phyloP scores from a whole-genome alignment of 805 yeast genomes.

The Hyphopichia homilentoma region DNA sequence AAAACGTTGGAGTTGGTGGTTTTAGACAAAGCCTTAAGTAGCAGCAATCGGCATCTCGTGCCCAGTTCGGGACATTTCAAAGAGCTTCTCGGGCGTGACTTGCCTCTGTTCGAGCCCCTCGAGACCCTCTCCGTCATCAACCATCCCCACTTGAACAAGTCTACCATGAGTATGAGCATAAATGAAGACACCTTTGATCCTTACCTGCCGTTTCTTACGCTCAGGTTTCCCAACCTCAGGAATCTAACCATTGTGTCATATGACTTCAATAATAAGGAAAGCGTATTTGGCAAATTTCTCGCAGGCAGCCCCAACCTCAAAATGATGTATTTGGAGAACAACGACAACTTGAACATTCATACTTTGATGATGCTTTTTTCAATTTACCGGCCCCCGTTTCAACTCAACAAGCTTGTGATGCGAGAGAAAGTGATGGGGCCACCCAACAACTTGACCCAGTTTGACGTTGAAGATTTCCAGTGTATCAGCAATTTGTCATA shows the following conservation, averaged over 20 bases:
- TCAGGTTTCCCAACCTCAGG: conserved; percentile 18
- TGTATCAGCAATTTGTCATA: conserved; percentile 18
- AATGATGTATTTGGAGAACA: conserved; percentile 30
- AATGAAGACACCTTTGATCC: conserved; percentile 18
- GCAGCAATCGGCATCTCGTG: background rate
- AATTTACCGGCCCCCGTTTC: conserved; percentile 25
- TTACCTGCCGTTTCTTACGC: conserved; percentile 19
- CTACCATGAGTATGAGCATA: conserved; percentile 6
- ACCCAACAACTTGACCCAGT: conserved; percentile 23
- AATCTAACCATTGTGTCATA: conserved; percentile 27
- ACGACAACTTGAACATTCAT: conserved; percentile 22
- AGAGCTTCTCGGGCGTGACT: conserved; percentile 1
- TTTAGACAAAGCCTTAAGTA: background rate
- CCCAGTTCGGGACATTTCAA: conserved; percentile 10
- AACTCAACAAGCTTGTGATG: conserved; percentile 21
- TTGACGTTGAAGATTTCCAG: conserved; percentile 17
- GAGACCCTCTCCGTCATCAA: conserved; percentile 22
- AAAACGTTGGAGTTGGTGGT: conserved; percentile 16
- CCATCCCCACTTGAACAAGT: conserved; percentile 20
- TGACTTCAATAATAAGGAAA: conserved; percentile 24
- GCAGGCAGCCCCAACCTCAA: conserved; percentile 12
- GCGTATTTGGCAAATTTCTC: conserved; percentile 26
- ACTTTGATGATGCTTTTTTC: conserved; percentile 24
- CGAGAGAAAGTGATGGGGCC: conserved; percentile 23
- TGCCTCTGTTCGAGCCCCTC: conserved; percentile 6